Conservation (phyloP, 192 early-diverging fungal genomes). For the Mortierella hygrophila region DNA sequence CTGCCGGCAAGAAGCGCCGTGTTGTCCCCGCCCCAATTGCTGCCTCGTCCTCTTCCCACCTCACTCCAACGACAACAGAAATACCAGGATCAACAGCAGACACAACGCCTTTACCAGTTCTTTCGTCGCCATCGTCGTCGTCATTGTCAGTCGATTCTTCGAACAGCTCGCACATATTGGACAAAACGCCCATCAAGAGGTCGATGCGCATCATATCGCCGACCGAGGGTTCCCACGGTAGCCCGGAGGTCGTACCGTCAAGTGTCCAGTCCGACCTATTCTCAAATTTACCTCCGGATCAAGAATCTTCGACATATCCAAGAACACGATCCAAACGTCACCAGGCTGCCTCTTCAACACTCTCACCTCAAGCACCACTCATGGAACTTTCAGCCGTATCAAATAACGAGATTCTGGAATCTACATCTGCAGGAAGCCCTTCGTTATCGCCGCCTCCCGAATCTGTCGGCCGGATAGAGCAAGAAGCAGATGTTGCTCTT, state of each 20-base stretch:
- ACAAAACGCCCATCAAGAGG: neutral
- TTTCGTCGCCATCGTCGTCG: neutral
- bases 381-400: neutral
- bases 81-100: neutral
- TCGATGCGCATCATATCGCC: neutral
- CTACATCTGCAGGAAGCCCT: neutral
- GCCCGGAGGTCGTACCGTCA: neutral
- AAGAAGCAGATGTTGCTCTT: neutral
- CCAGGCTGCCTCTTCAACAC: neutral
- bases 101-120: neutral
- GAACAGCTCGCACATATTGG: neutral
- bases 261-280: neutral
- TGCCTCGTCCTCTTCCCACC: neutral
- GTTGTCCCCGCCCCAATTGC: neutral
- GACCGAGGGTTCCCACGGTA: neutral
- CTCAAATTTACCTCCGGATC: neutral
- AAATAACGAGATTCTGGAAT: neutral
- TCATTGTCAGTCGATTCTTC: neutral
- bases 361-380: neutral
- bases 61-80: neutral
- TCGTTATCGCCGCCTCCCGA: neutral
- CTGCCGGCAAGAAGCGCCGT: conserved; percentile 30
- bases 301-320: neutral
- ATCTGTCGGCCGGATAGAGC: neutral
- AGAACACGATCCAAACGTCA: neutral